phyloP scores from a whole-genome alignment of 108 stramenopile genomes.

The Skeletonema potamos region DNA sequence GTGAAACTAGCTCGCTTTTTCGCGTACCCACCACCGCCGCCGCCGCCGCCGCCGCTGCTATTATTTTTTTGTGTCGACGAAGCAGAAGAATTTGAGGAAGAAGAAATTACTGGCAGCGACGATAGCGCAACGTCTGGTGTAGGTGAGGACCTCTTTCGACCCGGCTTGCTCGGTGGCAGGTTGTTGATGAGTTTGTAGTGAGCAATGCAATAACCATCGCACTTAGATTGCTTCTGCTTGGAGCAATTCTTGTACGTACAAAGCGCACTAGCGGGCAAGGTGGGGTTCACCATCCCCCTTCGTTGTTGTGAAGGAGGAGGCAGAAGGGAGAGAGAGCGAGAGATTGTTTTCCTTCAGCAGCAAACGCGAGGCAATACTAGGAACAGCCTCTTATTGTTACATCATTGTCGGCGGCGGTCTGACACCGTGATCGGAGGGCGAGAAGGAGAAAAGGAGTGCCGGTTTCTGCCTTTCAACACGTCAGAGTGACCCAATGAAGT shows the following conservation, averaged over 20 bases:
- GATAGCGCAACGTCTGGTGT: not conserved
- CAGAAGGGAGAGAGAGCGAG: not conserved
- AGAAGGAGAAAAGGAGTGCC: too few species aligned
- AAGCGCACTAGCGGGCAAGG: not conserved
- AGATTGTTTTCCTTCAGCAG: not conserved
- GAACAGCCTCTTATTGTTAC: too few species aligned
- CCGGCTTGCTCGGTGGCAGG: not conserved
- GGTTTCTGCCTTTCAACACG: too few species aligned
- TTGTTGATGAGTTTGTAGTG: not conserved
- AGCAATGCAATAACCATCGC: not conserved
- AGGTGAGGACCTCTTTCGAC: not conserved
- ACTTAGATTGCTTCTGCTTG: not conserved
- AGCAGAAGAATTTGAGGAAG: slow-evolving; percentile 3
- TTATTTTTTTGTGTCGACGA: slow-evolving; percentile 6
- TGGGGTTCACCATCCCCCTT: not conserved
- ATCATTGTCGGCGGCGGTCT: too few species aligned
- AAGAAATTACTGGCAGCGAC: not conserved
- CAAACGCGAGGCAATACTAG: too few species aligned
- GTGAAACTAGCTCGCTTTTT: not conserved
- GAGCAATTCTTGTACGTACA: not conserved
- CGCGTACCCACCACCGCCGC: not conserved
- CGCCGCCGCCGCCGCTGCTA: not conserved
- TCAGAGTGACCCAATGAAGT: too few species aligned
- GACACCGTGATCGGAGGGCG: too few species aligned
- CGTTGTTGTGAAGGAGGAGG: not conserved